Evolutionary conservation across 176 grass and related monocot species (phyloP).

Genomic region (Musa troglodytarum): DNA sequence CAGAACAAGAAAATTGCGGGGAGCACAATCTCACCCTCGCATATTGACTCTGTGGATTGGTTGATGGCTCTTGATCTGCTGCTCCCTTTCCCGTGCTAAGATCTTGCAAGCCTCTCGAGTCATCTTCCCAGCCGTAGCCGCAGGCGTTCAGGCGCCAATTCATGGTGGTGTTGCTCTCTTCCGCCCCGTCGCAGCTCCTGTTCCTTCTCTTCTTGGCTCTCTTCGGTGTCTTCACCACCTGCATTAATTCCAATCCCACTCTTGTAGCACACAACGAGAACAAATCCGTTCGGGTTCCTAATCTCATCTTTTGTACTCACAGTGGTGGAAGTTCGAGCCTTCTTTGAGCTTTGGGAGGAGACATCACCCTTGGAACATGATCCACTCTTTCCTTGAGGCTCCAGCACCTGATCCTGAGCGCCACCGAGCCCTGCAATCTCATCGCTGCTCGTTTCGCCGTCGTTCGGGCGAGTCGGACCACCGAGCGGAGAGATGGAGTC

Average conservation of each 20-base stretch:
- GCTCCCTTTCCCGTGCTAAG: conserved; percentile 27
- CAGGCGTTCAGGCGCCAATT: conserved; percentile 27
- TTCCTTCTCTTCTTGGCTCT: conserved; percentile 24
- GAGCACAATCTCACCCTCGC: conserved; percentile 34
- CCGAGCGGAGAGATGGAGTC: conserved; percentile 7
- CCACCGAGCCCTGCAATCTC: conserved; percentile 4
- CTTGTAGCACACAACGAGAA: too few relatives aligned
- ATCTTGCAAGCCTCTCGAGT: conserved; percentile 38
- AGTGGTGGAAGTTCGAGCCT: conserved; percentile 7
- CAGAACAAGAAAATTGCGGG: too few relatives aligned
- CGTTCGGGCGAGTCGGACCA: conserved; percentile 33
- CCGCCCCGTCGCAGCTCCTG: conserved; percentile 31
- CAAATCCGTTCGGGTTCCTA: too few relatives aligned
- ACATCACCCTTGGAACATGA: not conserved
- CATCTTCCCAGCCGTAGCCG: conserved; percentile 43
- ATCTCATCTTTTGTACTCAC: too few relatives aligned
- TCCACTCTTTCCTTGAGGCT: conserved; percentile 35
- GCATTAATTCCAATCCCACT: not conserved
- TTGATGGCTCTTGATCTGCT: conserved; percentile 23
- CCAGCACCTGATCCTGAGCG: not conserved
- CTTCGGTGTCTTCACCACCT: conserved; percentile 43
- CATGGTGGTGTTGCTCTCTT: conserved; percentile 19
- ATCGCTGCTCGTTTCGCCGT: conserved; percentile 25
- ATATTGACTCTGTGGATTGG: conserved; percentile 49
- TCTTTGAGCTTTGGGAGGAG: conserved; percentile 24